These are phyloP conservation scores for Chlorokybus atmophyticus DNA, from an alignment of 139 green algal species.

Conservation along the genomic window DNA sequence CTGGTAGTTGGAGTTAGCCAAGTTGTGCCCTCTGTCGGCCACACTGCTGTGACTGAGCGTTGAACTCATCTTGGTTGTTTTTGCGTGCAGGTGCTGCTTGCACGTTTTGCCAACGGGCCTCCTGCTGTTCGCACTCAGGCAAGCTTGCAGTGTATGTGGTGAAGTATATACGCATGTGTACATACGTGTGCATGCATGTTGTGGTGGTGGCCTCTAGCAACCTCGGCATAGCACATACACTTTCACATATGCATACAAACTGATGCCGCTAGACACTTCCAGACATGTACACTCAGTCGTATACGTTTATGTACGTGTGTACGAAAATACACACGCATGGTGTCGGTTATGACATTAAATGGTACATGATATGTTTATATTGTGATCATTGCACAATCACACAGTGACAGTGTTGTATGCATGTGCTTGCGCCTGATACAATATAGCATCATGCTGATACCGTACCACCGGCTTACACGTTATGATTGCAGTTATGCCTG, in stretches of 20 bases:
- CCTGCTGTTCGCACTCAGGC: slow-evolving; percentile 49
- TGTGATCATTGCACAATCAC: neutral
- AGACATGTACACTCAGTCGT: neutral
- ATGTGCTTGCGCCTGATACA: no score
- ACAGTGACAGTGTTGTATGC: neutral
- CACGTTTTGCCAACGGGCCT: slow-evolving; percentile 39
- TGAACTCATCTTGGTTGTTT: neutral
- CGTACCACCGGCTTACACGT: no score
- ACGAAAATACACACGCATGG: neutral
- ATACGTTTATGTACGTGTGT: neutral
- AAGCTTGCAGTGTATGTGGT: no score
- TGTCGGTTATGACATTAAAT: no score
- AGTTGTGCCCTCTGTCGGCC: no score
- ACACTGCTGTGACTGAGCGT: neutral
- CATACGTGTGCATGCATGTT: no score
- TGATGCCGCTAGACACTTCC: neutral
- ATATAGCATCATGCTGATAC: no score
- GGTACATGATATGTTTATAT: neutral
- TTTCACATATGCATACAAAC: neutral
- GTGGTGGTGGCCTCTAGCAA: no score
- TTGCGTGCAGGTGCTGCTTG: slow-evolving; percentile 36
- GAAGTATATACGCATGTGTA: no score
- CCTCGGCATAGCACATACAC: slow-evolving; percentile 6
- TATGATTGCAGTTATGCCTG: slow-evolving; percentile 68
- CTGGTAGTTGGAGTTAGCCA: no score